These are phyloP conservation scores for Peniophora sp. DNA, from an alignment of 1,284 basidiomycete species.

Conservation along the genomic window DNA sequence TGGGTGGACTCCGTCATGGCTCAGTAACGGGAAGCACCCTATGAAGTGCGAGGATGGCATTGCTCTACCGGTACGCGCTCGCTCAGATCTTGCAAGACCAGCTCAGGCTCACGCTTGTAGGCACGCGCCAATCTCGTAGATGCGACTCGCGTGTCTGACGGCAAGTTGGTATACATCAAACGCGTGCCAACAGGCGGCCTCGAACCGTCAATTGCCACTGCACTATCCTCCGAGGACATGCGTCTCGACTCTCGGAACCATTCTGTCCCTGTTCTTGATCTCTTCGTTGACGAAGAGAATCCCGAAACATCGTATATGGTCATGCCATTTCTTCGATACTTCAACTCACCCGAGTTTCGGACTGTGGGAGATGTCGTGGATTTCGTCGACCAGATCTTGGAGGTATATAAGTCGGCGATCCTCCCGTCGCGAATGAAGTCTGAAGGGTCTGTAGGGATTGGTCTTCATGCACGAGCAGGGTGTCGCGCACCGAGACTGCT, in stretches of 20 bases:
- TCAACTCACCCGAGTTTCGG: slow-evolving; percentile 14
- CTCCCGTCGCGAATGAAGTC: background rate
- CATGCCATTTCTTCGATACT: slow-evolving; percentile 17
- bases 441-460: background rate
- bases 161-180: slow-evolving; percentile 2
- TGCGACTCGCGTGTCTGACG: background rate
- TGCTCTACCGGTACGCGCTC: background rate
- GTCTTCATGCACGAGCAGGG: background rate
- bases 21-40: background rate
- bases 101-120: background rate
- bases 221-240: background rate
- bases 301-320: slow-evolving; percentile 11
- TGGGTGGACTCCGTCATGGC: background rate
- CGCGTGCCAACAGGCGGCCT: background rate
- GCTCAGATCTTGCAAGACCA: background rate
- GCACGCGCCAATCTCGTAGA: background rate
- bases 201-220: background rate
- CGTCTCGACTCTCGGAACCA: background rate
- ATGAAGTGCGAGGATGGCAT: background rate
- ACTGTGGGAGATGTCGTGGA: slow-evolving; percentile 18
- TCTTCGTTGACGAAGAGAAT: slow-evolving; percentile 12
- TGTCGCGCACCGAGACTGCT: background rate
- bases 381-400: slow-evolving; percentile 18
- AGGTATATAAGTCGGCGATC: slow-evolving; percentile 18
- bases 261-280: slow-evolving; percentile 11